Evolutionary conservation across 306 rosid genomes (phyloP).

Genomic region (Rubus parviflorus): DNA sequence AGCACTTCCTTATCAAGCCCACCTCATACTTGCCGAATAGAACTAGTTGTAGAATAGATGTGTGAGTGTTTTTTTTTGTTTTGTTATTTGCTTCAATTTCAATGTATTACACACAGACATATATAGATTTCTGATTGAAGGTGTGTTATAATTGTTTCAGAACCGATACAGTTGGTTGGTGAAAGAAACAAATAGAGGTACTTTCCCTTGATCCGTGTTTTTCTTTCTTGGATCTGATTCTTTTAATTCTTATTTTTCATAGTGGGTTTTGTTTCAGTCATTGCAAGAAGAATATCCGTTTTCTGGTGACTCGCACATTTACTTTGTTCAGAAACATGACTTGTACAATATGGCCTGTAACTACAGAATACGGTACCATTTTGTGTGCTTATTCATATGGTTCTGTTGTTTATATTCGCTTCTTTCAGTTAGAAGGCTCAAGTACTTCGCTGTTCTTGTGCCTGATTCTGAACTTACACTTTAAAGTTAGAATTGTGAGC

Average conservation of each 20-base stretch:
- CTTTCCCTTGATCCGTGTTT: not conserved
- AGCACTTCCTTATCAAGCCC: not conserved
- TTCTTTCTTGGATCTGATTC: not conserved
- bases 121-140: not conserved
- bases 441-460: not conserved
- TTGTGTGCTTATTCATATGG: not conserved
- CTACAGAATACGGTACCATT: slow-evolving; percentile 11
- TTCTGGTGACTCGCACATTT: not conserved
- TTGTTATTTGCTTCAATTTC: not conserved
- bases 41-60: not conserved
- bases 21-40: not conserved
- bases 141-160: not conserved
- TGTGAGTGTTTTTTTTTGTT: not conserved
- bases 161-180: not conserved
- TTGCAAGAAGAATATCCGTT: not conserved
- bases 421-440: not conserved
- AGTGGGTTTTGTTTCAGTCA: not conserved
- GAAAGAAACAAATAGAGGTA: not conserved
- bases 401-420: not conserved
- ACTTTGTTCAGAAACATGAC: not conserved
- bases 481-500: not conserved
- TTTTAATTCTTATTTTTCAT: not conserved
- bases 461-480: not conserved
- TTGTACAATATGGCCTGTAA: not conserved
- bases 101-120: not conserved